These are phyloP conservation scores for Suhomyces sp. DNA, from an alignment of 805 yeast genomes.

Conservation along the genomic window DNA sequence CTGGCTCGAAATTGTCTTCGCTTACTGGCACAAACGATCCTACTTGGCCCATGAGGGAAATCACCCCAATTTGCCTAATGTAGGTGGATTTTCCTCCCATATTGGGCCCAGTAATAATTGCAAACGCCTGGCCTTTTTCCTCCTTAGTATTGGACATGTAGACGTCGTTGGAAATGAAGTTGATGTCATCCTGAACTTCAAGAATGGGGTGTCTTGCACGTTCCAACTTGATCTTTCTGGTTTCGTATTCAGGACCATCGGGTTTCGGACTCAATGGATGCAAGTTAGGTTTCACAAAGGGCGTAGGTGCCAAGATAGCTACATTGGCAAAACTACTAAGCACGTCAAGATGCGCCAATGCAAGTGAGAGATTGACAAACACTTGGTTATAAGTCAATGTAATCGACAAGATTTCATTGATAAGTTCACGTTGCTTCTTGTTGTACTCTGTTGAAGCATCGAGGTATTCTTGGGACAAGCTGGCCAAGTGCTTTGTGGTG, in stretches of 20 bases:
- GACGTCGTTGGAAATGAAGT: constrained; percentile 93
- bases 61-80: constrained; percentile 84
- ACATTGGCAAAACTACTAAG: constrained; percentile 82
- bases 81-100: constrained; percentile 98
- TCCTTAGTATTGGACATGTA: constrained; percentile 45
- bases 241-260: constrained; percentile 21
- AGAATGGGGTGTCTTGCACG: constrained; percentile 94
- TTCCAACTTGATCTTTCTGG: constrained; percentile 51
- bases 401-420: constrained; percentile 77
- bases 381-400: constrained; percentile 80
- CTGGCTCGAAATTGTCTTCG: constrained; percentile 48
- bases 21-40: constrained; percentile 82
- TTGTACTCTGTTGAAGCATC: constrained; percentile 67
- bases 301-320: constrained; percentile 71
- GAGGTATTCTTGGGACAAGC: constrained; percentile 56
- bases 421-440: constrained; percentile 71
- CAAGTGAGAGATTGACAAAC: constrained; percentile 61
- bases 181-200: constrained; percentile 86
- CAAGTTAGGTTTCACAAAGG: constrained; percentile 74
- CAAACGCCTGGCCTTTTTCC: constrained; percentile 54
- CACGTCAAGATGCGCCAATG: constrained; percentile 78
- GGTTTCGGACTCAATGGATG: constrained; percentile 45
- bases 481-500: constrained; percentile 65
- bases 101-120: constrained; percentile 91
- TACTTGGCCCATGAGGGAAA: constrained; percentile 81